Evolutionary conservation across 805 yeast species (phyloP), one percentile per base, ranked within the genome.

Genomic region (Candida mattraensis): DNA sequence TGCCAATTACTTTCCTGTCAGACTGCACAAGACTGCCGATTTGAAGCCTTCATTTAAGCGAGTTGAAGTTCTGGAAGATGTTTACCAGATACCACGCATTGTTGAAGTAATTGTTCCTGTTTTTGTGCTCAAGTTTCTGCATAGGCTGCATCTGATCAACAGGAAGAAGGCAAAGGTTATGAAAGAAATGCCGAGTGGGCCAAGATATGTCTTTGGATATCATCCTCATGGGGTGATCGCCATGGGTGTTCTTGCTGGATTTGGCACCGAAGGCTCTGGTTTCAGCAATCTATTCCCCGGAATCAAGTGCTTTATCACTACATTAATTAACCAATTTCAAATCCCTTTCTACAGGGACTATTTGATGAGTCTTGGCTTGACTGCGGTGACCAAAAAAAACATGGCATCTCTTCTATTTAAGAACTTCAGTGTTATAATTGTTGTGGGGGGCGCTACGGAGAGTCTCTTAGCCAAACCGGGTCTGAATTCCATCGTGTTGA

Each of bases 201-300:
- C 87, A 2, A 66, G 83, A 23, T 91, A 93, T 59, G 76, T 91
- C 2, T 91, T 91, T 61, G 95, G 96, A 0, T 82, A 87, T 53
- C 97, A 89, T 60, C 99, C 99, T 0, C 99, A 93, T 59, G 99
- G 99, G 0, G 89, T 91, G 11, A 88, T 89, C 9, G 85, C 95
- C 1, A 72, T 89, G 74, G 96, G 97, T 3, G 89, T 83, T 1
- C 80, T 89, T 57, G 95, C 95, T 1, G 80, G 82, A 0, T 66
- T 89, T 44, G 87, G 83, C 0, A 85, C 95, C 4, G 88, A 89
- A 42, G 91, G 94, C 15, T 80, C 87, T 4, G 70, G 75, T 16
- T 82, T 84, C 71, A 66, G 76, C 14, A 60, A 71, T 14, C 45
- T 76, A 9, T 87, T 91, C 46, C 96, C 98, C 0, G 96, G 96